These are phyloP conservation scores for Cajanus cajan DNA, from an alignment of 306 rosid species.

Conservation along the genomic window DNA sequence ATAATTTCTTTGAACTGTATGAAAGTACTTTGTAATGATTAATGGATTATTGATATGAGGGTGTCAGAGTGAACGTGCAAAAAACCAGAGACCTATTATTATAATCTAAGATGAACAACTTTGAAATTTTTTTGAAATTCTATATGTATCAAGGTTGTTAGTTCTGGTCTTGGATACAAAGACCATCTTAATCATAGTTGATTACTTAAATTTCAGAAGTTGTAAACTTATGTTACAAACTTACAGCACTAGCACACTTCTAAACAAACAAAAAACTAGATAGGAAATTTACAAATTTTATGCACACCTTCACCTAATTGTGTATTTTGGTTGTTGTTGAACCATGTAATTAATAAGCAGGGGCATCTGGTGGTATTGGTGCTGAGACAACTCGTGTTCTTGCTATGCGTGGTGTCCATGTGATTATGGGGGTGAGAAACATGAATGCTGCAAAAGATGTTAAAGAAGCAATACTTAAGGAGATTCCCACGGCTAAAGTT, in stretches of 20 bases:
- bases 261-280: background rate
- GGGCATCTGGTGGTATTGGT: background rate
- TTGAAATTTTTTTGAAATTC: no score
- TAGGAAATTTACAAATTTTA: background rate
- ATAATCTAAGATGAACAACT: no score
- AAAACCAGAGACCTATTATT: background rate
- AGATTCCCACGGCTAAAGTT: conserved; percentile 68
- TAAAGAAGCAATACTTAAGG: conserved; percentile 56
- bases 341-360: background rate
- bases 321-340: background rate
- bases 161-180: no score
- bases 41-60: background rate
- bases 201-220: background rate
- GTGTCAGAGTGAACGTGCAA: background rate
- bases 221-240: background rate
- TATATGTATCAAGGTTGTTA: no score
- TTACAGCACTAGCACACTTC: background rate
- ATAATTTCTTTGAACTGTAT: background rate
- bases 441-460: conserved; percentile 50
- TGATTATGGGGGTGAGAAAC: conserved; percentile 78
- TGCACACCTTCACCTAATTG: background rate
- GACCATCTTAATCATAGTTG: no score
- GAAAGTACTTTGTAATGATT: background rate
- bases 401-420: conserved; percentile 85
- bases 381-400: conserved; percentile 63